Evolutionary conservation across 1,284 basidiomycete species (phyloP).

Genomic region (Ceraceosorus bombacis): DNA sequence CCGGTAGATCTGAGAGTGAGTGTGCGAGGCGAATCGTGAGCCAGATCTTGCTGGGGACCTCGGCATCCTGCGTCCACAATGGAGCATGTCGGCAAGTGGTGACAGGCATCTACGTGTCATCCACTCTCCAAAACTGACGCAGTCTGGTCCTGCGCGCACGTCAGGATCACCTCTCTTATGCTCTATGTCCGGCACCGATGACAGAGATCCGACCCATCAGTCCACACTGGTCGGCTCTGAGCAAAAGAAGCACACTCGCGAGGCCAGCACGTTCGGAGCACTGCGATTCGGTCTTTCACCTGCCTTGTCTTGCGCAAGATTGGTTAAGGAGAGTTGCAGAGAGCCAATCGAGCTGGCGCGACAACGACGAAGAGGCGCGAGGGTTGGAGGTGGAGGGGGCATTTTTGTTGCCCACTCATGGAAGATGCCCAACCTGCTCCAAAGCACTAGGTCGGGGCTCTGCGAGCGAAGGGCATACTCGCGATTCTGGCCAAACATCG

Average conservation of each 20-base stretch:
- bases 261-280: conserved; percentile 1
- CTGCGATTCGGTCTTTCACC: conserved; percentile 60
- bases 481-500: neutral
- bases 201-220: conserved; percentile 10
- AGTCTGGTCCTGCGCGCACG: too few relatives aligned
- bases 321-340: conserved; percentile 52
- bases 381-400: neutral
- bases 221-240: conserved; percentile 14
- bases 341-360: conserved; percentile 3
- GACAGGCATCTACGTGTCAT: too few relatives aligned
- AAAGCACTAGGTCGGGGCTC: too few relatives aligned
- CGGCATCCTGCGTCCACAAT: too few relatives aligned
- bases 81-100: too few relatives aligned
- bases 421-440: conserved; percentile 18
- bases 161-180: conserved; percentile 51
- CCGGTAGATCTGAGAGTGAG: too few relatives aligned
- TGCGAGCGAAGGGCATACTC: too few relatives aligned
- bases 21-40: too few relatives aligned
- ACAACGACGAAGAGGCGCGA: conserved; percentile 6
- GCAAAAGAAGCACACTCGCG: neutral
- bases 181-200: conserved; percentile 53
- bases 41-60: too few relatives aligned
- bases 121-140: too few relatives aligned
- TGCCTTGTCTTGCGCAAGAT: conserved; percentile 60
- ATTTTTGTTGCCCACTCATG: conserved; percentile 24